These are phyloP conservation scores for Chionographis japonica DNA, from an alignment of 106 monocot genomes.

Conservation along the genomic window DNA sequence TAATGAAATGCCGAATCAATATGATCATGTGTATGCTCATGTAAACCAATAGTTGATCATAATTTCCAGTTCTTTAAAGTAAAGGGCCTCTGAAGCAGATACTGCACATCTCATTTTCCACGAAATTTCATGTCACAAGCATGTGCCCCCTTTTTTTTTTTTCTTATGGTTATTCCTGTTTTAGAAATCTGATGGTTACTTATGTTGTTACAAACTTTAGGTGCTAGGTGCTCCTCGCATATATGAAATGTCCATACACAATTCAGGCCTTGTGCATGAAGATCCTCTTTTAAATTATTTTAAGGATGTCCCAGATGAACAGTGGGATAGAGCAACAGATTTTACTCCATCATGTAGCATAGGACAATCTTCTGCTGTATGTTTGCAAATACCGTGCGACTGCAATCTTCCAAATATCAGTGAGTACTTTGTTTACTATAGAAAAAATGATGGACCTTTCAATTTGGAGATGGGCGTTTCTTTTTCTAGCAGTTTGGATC, in stretches of 20 bases:
- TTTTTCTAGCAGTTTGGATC: slow-evolving; percentile 46
- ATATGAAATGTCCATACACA: slow-evolving; percentile 20
- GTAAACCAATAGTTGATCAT: too few species aligned
- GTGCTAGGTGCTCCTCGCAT: slow-evolving; percentile 73
- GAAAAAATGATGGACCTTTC: slow-evolving; percentile 31
- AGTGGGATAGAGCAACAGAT: slow-evolving; percentile 84
- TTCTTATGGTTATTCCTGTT: not conserved
- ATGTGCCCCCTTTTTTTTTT: not conserved
- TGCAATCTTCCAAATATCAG: slow-evolving; percentile 45
- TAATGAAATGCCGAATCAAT: too few species aligned
- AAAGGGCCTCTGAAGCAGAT: too few species aligned
- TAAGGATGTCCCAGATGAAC: slow-evolving; percentile 52
- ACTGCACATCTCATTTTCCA: too few species aligned
- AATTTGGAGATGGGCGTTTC: slow-evolving; percentile 21
- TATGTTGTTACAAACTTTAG: slow-evolving; percentile 19
- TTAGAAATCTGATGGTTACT: not conserved
- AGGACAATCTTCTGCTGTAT: slow-evolving; percentile 70
- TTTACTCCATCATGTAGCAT: slow-evolving; percentile 63
- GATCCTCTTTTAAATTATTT: slow-evolving; percentile 42
- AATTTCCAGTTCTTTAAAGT: too few species aligned
- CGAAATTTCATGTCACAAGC: too few species aligned
- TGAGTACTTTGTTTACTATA: slow-evolving; percentile 48
- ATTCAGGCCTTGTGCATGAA: slow-evolving; percentile 22
- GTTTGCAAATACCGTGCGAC: slow-evolving; percentile 52
- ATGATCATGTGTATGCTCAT: too few species aligned